Evolutionary conservation across 108 stramenopile genomes (phyloP).

Genomic region (Halocafeteria seosinensis): DNA sequence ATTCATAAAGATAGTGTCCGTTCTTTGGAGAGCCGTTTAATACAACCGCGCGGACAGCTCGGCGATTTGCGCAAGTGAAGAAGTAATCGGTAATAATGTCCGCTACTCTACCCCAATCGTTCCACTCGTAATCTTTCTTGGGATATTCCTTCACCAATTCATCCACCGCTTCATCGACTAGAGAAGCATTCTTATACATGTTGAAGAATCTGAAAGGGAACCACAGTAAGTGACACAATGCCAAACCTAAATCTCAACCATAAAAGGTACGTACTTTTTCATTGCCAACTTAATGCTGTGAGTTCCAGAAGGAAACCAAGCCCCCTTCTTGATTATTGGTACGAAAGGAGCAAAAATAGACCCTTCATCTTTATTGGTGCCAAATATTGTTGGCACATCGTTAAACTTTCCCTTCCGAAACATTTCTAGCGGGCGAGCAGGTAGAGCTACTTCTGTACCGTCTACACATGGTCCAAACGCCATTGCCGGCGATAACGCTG

Average conservation of each 20-base stretch:
- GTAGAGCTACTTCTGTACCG: not conserved
- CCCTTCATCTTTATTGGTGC: conserved; percentile 8
- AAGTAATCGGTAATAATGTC: conserved; percentile 2
- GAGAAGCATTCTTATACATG: not conserved
- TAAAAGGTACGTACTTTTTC: too few relatives aligned
- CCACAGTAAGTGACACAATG: too few relatives aligned
- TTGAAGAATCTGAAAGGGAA: too few relatives aligned
- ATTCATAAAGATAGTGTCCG: conserved; percentile 1
- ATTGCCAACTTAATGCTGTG: not conserved
- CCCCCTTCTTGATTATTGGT: not conserved
- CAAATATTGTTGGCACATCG: conserved; percentile 6
- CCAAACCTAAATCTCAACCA: too few relatives aligned
- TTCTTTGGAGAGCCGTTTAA: not conserved
- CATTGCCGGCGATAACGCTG: conserved; percentile 4
- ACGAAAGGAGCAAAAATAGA: conserved; percentile 3
- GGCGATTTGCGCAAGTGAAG: not conserved
- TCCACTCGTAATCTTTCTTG: not conserved
- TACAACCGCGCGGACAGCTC: not conserved
- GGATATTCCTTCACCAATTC: not conserved
- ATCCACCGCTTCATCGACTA: not conserved
- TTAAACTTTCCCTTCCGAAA: not conserved
- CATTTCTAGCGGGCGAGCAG: not conserved
- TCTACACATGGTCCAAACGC: conserved; percentile 5
- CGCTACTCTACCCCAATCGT: not conserved
- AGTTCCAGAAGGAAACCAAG: not conserved